These are phyloP conservation scores for Artemisia tridentata DNA, from an alignment of 129 eudicot genomes.

Conservation along the genomic window DNA sequence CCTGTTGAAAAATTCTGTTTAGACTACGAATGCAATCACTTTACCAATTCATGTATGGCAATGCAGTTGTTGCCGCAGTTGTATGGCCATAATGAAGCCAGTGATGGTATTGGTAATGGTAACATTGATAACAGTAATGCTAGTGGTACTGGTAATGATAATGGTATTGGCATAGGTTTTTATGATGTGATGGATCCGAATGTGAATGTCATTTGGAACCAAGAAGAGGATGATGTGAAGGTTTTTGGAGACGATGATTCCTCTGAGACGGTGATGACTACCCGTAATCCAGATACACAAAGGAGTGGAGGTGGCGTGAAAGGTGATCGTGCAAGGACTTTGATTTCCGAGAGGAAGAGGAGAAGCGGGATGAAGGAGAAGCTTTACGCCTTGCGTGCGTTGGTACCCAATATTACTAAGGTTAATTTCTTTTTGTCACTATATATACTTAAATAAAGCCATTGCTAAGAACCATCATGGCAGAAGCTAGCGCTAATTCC, in stretches of 20 bases:
- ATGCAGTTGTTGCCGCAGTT: conserved; percentile 17
- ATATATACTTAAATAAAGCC: too few relatives aligned
- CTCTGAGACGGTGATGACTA: conserved; percentile 29
- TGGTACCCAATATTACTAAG: conserved; percentile 83
- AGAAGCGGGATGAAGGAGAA: conserved; percentile 77
- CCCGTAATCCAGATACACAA: conserved; percentile 16
- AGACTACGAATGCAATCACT: conserved; percentile 35
- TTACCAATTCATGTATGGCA: conserved; percentile 27
- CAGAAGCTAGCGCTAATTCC: too few relatives aligned
- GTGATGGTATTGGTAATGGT: conserved; percentile 4
- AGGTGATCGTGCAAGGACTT: conserved; percentile 52
- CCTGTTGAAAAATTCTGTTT: neutral
- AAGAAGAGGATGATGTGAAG: neutral
- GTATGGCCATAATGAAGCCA: neutral
- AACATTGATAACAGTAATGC: neutral
- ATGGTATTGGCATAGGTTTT: neutral
- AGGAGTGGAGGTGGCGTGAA: conserved; percentile 22
- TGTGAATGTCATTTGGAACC: conserved; percentile 1
- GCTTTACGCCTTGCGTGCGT: conserved; percentile 57
- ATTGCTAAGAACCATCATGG: too few relatives aligned
- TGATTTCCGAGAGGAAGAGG: conserved; percentile 56
- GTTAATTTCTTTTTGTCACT: conserved; percentile 7
- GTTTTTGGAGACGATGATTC: conserved; percentile 30
- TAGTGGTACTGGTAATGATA: neutral
- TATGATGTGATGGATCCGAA: conserved; percentile 26